These are phyloP conservation scores for Triangularia setosa DNA, from an alignment of 2,329 filamentous ascomycete genomes.

Conservation along the genomic window DNA sequence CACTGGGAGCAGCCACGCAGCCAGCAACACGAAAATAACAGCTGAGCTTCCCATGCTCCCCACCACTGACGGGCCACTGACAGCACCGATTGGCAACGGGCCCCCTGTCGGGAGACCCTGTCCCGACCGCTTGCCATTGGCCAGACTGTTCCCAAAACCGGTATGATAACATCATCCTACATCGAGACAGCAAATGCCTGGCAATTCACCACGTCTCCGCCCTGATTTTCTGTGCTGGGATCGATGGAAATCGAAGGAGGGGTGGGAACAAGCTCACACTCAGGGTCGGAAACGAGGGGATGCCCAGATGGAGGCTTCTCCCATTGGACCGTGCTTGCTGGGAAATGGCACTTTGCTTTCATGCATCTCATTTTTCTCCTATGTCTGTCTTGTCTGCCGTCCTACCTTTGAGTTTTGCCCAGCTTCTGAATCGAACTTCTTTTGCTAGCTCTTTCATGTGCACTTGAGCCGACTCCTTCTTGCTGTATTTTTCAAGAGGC, in stretches of 20 bases:
- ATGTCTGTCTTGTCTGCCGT: background rate
- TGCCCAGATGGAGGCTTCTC: background rate
- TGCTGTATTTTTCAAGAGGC: background rate
- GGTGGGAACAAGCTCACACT: background rate
- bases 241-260: background rate
- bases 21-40: background rate
- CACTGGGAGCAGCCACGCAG: background rate
- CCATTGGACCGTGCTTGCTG: background rate
- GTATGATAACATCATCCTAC: conserved; percentile 25
- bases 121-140: conserved; percentile 16
- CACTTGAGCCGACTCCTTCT: background rate
- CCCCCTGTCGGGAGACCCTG: conserved; percentile 3
- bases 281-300: background rate
- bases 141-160: conserved; percentile 11
- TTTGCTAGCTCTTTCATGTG: background rate
- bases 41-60: background rate
- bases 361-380: background rate
- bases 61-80: conserved; percentile 12
- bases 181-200: conserved; percentile 9
- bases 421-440: background rate
- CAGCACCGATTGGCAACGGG: conserved; percentile 17
- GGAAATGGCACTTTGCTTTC: background rate
- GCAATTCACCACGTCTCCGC: conserved; percentile 13
- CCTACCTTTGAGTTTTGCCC: background rate
- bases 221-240: conserved; percentile 18